Evolutionary conservation across 169 alveolate species (phyloP), one percentile per base, ranked within the genome.

Genomic region (Eimeria brunetti): DNA sequence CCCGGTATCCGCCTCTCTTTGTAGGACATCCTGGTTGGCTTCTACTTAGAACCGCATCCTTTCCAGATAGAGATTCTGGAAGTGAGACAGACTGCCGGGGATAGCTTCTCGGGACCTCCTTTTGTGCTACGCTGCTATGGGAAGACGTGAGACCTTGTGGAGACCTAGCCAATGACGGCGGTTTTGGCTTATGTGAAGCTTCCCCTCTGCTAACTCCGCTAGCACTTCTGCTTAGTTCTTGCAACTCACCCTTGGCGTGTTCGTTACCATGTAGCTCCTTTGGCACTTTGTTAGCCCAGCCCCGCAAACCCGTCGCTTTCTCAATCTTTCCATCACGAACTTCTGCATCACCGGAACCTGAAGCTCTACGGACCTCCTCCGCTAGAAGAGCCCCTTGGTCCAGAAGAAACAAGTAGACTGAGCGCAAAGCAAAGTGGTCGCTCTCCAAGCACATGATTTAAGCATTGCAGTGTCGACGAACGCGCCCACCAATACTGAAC

Each of bases 321-420:
- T 6, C n/a, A 30, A 56, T 83, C 0, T 30, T 38, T 16, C 1
- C 88, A 49, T 8, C 62, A 30, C 56, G 44, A 24, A 49, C 67
- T 27, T 22, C 90, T 5, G 33, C 73, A 36, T 11, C 90, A 11
- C 90, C 75, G 30, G 75, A 27, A 58, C 58, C 71, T 83, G 90
- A 56, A 11, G 33, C 53, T n/a, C 49, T 53, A 33, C 12, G 38
- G 33, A 83, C n/a, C 12, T 83, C 56, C 71, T 83, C 90, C 30
- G 90, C 75, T 56, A 83, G 51, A 33, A 83, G 73, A 49, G 90
- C 90, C 73, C 90, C 90, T 18, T 56, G 73, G 73, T 53, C 75
- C 49, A 49, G 75, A 18, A 83, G 90, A 38, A 83, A 56, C 51
- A 83, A 30, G 20, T 83, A 83, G 53, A 83, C 90, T 83, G 90